Percentiles rank a stretch among this genome's conserved stretches.
Conservation (phyloP, 371 early-diverging fungal species). For the Apophysomyces elegans region DNA sequence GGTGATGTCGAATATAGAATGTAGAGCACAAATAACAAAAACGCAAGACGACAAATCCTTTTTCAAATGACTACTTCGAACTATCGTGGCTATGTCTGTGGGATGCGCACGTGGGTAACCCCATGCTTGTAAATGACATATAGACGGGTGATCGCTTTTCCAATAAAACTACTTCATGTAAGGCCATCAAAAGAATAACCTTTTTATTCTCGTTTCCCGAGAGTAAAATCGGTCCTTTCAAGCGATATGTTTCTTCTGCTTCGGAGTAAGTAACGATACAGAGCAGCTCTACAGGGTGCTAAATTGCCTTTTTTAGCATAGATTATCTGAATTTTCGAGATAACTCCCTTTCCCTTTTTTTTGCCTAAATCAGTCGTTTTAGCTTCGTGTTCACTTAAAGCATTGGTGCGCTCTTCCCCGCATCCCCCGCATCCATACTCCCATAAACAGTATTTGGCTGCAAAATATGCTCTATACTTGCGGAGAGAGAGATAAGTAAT, state of each 20-base stretch:
- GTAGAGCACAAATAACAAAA: neutral
- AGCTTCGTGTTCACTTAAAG: neutral
- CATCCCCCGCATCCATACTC: constrained; percentile 1
- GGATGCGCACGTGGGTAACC: constrained; percentile 7
- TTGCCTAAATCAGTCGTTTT: neutral
- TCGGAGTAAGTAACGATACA: neutral
- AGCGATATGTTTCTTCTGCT: neutral
- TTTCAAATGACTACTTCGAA: too few species aligned
- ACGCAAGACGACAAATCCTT: too few species aligned
- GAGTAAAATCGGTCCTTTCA: neutral
- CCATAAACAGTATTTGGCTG: neutral
- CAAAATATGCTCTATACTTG: neutral
- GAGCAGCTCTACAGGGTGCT: neutral
- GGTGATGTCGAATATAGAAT: neutral
- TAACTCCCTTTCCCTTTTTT: neutral
- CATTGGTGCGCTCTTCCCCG: constrained; percentile 9
- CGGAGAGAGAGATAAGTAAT: neutral
- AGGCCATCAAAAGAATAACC: neutral
- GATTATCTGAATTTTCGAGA: neutral
- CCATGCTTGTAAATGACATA: neutral
- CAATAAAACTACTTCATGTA: neutral
- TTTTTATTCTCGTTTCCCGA: neutral
- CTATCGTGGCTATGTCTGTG: neutral
- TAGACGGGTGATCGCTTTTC: neutral
- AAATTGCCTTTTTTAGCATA: neutral